phyloP scores from a whole-genome alignment of 805 yeast genomes.

The Kodamaea neixiangensis region DNA sequence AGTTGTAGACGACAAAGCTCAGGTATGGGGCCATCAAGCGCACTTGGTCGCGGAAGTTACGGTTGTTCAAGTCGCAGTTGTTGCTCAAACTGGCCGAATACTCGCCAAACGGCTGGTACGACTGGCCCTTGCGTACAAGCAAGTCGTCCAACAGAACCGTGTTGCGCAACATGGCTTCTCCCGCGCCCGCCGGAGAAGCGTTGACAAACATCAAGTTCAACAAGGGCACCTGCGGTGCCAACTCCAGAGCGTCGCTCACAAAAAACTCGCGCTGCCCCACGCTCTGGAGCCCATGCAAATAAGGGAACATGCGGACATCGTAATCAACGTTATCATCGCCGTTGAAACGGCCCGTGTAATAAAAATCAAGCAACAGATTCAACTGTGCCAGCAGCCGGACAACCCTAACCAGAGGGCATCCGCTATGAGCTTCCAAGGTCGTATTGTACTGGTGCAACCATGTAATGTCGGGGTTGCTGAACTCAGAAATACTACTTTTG shows the following conservation, averaged over 20 bases:
- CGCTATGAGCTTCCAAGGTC: conserved; percentile 10
- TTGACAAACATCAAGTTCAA: conserved; percentile 17
- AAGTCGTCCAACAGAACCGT: conserved; percentile 13
- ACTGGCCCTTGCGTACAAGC: conserved; percentile 8
- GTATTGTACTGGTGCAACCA: conserved; percentile 15
- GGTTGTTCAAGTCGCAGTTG: conserved; percentile 23
- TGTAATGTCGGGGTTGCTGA: conserved; percentile 8
- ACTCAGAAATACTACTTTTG: conserved; percentile 8
- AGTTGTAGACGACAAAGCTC: conserved; percentile 34
- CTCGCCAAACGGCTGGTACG: conserved; percentile 8
- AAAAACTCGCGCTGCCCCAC: conserved; percentile 28
- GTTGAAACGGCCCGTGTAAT: conserved; percentile 11
- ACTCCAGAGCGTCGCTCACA: conserved; percentile 18
- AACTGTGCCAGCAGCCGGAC: conserved; percentile 11
- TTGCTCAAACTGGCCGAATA: neutral
- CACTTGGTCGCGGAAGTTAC: conserved; percentile 33
- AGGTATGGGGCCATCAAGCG: conserved; percentile 34
- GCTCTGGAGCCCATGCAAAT: conserved; percentile 34
- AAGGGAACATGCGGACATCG: conserved; percentile 30
- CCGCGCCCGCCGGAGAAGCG: neutral
- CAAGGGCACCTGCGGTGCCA: conserved; percentile 8
- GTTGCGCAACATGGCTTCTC: conserved; percentile 6
- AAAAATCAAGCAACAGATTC: conserved; percentile 10
- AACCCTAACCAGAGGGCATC: conserved; percentile 11
- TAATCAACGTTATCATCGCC: conserved; percentile 6